Evolutionary conservation across 176 grass and related monocot genomes (phyloP).

Genomic region (Aegilops sharonensis): DNA sequence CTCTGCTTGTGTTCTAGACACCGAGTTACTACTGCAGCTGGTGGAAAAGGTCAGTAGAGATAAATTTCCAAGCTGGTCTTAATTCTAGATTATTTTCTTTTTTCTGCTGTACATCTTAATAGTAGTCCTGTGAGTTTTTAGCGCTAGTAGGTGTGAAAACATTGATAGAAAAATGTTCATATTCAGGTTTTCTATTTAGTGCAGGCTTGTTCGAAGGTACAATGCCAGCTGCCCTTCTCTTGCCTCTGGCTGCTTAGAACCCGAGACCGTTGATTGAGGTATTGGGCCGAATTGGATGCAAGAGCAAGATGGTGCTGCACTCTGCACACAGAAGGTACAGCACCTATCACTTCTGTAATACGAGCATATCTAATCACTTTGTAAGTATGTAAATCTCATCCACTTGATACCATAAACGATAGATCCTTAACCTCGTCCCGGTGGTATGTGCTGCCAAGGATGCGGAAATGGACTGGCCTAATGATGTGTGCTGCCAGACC

Average conservation of each 20-base stretch:
- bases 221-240: not conserved
- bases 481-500: not conserved
- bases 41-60: slow-evolving; percentile 24
- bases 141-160: not conserved
- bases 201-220: not conserved
- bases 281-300: not conserved
- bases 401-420: not conserved
- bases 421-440: not conserved
- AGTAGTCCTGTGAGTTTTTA: not conserved
- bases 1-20: not conserved
- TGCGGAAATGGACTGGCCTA: not conserved
- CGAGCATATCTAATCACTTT: not conserved
- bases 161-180: not conserved
- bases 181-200: slow-evolving; percentile 2
- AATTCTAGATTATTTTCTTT: not conserved
- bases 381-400: slow-evolving; percentile 11
- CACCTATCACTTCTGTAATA: not conserved
- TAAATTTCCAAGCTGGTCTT: not conserved
- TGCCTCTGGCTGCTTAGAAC: not conserved
- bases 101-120: not conserved
- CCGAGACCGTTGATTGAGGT: not conserved
- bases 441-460: slow-evolving; percentile 8
- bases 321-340: not conserved
- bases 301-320: not conserved
- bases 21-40: slow-evolving; percentile 3